Percentiles rank a stretch among this genome's conserved stretches.
phyloP scores from a whole-genome alignment of 257 asterid species.

The Solanum pinnatisectum region DNA sequence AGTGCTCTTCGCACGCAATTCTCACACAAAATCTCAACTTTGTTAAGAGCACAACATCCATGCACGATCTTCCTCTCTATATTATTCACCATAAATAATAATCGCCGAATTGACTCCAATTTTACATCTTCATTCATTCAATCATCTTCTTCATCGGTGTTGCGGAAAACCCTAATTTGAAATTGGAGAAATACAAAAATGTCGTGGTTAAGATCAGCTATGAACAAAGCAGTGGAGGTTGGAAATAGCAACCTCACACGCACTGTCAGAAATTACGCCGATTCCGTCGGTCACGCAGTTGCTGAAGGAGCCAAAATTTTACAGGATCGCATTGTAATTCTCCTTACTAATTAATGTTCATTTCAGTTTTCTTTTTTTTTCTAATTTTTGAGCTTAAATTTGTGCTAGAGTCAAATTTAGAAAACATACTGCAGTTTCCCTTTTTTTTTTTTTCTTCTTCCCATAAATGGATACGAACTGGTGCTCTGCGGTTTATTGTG shows the following conservation, averaged over 20 bases:
- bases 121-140: background rate
- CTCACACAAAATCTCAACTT: background rate
- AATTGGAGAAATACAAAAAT: slow-evolving; percentile 17
- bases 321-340: slow-evolving; percentile 78
- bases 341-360: background rate
- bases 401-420: no score
- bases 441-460: no score
- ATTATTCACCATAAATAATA: background rate
- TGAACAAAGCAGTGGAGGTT: slow-evolving; percentile 97
- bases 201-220: slow-evolving; percentile 97
- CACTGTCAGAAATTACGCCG: slow-evolving; percentile 77
- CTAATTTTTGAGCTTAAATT: background rate
- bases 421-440: background rate
- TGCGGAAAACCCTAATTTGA: background rate
- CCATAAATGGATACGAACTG: background rate
- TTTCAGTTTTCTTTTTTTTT: background rate
- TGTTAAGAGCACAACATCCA: background rate
- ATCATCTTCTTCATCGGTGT: background rate
- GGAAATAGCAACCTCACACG: slow-evolving; percentile 92
- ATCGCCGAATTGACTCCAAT: background rate
- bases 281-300: slow-evolving; percentile 92
- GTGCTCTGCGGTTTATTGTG: background rate
- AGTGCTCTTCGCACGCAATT: background rate
- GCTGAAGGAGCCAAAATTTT: slow-evolving; percentile 88
- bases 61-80: background rate